phyloP scores from a whole-genome alignment of 2,329 filamentous ascomycete genomes.

The Tympanopsis confertula region DNA sequence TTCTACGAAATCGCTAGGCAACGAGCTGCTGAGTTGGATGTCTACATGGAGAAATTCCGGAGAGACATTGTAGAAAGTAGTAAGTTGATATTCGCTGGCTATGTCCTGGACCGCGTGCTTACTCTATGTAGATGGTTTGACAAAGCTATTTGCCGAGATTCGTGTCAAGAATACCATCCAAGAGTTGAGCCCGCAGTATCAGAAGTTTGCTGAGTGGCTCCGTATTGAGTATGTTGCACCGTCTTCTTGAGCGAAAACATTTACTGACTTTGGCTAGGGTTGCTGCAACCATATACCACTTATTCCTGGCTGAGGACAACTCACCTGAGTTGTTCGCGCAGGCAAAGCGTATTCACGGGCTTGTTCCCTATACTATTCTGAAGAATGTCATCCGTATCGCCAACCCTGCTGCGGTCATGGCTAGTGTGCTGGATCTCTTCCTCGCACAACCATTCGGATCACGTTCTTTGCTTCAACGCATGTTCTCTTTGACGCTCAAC shows the following conservation, averaged over 20 bases:
- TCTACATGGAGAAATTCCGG: constrained; percentile 88
- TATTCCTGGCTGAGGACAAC: constrained; percentile 96
- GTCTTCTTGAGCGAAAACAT: background rate
- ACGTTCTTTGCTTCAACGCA: constrained; percentile 81
- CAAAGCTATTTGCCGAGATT: constrained; percentile 86
- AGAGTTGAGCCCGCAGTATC: constrained; percentile 86
- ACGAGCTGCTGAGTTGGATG: constrained; percentile 82
- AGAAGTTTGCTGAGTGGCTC: constrained; percentile 96
- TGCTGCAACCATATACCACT: constrained; percentile 88
- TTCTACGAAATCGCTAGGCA: constrained; percentile 94
- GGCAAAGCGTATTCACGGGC: constrained; percentile 82
- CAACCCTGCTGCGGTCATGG: constrained; percentile 94
- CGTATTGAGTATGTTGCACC: constrained; percentile 60
- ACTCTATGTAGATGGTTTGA: constrained; percentile 67
- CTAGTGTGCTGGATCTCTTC: constrained; percentile 87
- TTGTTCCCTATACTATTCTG: constrained; percentile 82
- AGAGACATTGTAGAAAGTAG: background rate
- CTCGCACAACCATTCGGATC: constrained; percentile 88
- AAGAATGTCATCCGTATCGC: constrained; percentile 96
- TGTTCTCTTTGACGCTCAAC: constrained; percentile 82
- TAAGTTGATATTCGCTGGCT: background rate
- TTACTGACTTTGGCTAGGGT: constrained; percentile 32
- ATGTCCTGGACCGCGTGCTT: constrained; percentile 5
- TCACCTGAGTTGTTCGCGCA: constrained; percentile 93
- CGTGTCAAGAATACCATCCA: constrained; percentile 77